phyloP scores from a whole-genome alignment of 2,329 filamentous ascomycete species.

The Diplodia mutila region DNA sequence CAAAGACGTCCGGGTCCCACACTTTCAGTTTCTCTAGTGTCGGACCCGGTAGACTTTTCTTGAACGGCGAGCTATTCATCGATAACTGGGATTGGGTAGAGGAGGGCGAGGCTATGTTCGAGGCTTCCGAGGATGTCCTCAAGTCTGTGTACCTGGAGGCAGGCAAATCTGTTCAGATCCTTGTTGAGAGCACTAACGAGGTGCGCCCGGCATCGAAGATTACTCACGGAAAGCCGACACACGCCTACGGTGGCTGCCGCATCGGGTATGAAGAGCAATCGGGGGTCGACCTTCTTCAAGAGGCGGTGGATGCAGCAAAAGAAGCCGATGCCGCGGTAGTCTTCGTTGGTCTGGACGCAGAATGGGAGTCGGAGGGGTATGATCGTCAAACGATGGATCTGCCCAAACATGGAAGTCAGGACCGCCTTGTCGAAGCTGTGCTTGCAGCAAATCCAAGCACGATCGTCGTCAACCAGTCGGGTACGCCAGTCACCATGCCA shows the following conservation, averaged over 20 bases:
- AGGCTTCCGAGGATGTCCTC: conserved; percentile 67
- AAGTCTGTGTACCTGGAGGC: conserved; percentile 64
- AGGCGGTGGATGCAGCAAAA: conserved; percentile 69
- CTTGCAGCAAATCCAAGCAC: conserved; percentile 68
- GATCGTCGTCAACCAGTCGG: conserved; percentile 74
- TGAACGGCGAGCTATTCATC: conserved; percentile 63
- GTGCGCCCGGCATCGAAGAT: conserved; percentile 65
- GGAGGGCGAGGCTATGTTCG: conserved; percentile 72
- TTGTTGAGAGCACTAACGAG: conserved; percentile 69
- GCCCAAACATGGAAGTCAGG: conserved; percentile 60
- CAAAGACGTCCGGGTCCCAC: conserved; percentile 63
- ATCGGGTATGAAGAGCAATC: conserved; percentile 73
- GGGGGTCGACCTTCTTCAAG: conserved; percentile 57
- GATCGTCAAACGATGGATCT: conserved; percentile 67
- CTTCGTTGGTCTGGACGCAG: conserved; percentile 75
- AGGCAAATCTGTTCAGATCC: conserved; percentile 63
- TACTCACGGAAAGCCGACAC: conserved; percentile 59
- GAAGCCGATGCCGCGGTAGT: conserved; percentile 77
- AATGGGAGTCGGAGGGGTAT: conserved; percentile 75
- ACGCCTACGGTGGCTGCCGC: conserved; percentile 72
- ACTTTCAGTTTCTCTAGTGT: conserved; percentile 71
- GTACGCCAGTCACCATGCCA: conserved; percentile 72
- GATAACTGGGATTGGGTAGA: conserved; percentile 73
- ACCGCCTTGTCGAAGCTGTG: conserved; percentile 67
- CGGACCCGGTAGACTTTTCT: conserved; percentile 64